Conservation (phyloP, 2,329 filamentous ascomycete genomes). For the Sporothrix inflata region DNA sequence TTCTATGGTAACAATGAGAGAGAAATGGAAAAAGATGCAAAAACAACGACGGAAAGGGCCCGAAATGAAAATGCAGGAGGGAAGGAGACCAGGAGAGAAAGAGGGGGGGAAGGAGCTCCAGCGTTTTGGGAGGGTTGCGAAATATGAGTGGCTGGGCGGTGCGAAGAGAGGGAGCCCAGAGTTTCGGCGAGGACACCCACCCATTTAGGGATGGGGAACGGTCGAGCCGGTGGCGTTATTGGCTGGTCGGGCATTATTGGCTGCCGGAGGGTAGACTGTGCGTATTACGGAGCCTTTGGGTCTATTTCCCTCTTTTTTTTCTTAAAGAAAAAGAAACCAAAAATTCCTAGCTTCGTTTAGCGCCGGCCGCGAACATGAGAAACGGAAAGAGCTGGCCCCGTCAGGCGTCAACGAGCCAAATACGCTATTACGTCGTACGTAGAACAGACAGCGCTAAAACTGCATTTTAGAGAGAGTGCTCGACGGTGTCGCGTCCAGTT, state of each 20-base stretch:
- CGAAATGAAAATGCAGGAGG: background rate
- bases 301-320: constrained; percentile 1
- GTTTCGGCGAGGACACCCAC: constrained; percentile 1
- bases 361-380: background rate
- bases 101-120: background rate
- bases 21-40: background rate
- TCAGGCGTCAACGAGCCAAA: background rate
- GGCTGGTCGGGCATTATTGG: constrained; percentile 26
- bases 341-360: constrained; percentile 10
- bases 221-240: constrained; percentile 13
- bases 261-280: background rate
- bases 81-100: background rate
- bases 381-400: constrained; percentile 4
- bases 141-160: constrained; percentile 24
- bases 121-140: constrained; percentile 18
- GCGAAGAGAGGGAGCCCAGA: background rate
- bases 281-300: constrained; percentile 16
- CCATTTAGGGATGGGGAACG: constrained; percentile 14
- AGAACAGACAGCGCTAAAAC: too few relatives aligned
- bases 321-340: constrained; percentile 8
- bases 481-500: background rate
- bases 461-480: too few relatives aligned
- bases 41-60: constrained; percentile 1
- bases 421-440: too few relatives aligned
- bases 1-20: background rate